Conservation (phyloP, 2,329 filamentous ascomycete genomes). For the Whalleya microplaca region DNA sequence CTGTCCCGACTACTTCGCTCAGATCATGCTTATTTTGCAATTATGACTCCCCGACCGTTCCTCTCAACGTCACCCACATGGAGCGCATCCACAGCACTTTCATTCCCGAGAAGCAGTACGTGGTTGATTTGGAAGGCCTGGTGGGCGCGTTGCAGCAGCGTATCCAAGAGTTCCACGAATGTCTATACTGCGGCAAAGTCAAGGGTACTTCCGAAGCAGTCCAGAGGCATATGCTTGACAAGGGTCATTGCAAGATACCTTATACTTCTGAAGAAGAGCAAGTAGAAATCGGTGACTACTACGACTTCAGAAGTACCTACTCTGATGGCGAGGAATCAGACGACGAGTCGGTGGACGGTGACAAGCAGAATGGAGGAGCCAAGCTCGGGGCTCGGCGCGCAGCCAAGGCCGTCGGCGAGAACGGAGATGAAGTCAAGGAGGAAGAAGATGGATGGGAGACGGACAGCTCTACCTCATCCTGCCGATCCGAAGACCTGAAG, state of each 20-base stretch:
- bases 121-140: conserved; percentile 82
- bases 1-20: conserved; percentile 48
- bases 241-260: conserved; percentile 94
- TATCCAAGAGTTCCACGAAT: conserved; percentile 79
- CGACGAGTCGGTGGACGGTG: conserved; percentile 54
- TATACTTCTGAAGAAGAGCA: conserved; percentile 88
- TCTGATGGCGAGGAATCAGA: conserved; percentile 75
- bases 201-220: conserved; percentile 79
- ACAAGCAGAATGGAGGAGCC: conserved; percentile 61
- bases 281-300: conserved; percentile 92
- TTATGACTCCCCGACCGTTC: conserved; percentile 73
- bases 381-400: conserved; percentile 69
- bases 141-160: conserved; percentile 78
- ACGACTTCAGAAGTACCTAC: conserved; percentile 96
- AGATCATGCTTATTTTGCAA: conserved; percentile 88
- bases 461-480: conserved; percentile 85
- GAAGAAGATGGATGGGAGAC: conserved; percentile 91
- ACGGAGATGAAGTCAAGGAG: conserved; percentile 59
- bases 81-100: conserved; percentile 93
- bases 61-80: conserved; percentile 88
- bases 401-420: conserved; percentile 53
- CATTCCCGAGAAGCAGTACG: conserved; percentile 84
- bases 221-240: conserved; percentile 97
- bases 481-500: conserved; percentile 83
- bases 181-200: conserved; percentile 83